Percentiles rank a stretch among this genome's conserved stretches.
Evolutionary conservation across 1,284 basidiomycete species (phyloP).

Genomic region (Ustilago trichophora): DNA sequence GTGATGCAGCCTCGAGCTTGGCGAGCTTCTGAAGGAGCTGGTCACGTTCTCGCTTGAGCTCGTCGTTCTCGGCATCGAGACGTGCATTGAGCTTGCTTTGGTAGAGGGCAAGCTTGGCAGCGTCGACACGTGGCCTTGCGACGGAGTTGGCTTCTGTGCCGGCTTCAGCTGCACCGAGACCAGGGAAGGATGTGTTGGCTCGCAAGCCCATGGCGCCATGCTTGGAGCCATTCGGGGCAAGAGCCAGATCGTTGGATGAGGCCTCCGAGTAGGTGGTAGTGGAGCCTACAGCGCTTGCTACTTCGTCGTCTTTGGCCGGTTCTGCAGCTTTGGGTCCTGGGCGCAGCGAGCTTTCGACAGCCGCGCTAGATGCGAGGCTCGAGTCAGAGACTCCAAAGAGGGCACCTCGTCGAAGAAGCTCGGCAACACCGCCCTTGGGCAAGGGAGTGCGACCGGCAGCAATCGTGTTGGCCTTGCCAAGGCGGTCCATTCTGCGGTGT

Average conservation of each 20-base stretch:
- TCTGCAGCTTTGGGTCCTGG: constrained; percentile 4
- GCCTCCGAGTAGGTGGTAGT: constrained; percentile 33
- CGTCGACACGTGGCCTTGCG: constrained; percentile 37
- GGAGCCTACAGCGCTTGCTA: constrained; percentile 27
- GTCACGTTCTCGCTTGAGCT: constrained; percentile 44
- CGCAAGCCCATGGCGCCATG: constrained; percentile 38
- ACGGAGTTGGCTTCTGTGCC: constrained; percentile 46
- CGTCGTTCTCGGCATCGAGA: constrained; percentile 47
- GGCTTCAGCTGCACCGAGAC: constrained; percentile 40
- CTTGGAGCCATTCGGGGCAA: constrained; percentile 31
- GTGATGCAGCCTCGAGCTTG: constrained; percentile 10
- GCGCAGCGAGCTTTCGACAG: constrained; percentile 23
- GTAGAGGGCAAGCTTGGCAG: constrained; percentile 40
- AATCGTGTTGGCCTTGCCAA: constrained; percentile 46
- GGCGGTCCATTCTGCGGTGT: constrained; percentile 37
- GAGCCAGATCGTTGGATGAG: constrained; percentile 40
- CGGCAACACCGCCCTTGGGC: constrained; percentile 40
- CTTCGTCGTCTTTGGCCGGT: constrained; percentile 26
- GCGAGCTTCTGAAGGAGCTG: constrained; percentile 25
- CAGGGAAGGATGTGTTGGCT: constrained; percentile 47
- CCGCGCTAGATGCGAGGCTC: constrained; percentile 18
- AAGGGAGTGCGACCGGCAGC: constrained; percentile 44
- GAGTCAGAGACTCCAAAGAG: constrained; percentile 37
- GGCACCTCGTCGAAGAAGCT: constrained; percentile 39
- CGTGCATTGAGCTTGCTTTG: constrained; percentile 48